Evolutionary conservation across 352 stramenopile species (phyloP), one percentile per base, ranked within the genome.

Genomic region (Phytophthora niederhauseri): DNA sequence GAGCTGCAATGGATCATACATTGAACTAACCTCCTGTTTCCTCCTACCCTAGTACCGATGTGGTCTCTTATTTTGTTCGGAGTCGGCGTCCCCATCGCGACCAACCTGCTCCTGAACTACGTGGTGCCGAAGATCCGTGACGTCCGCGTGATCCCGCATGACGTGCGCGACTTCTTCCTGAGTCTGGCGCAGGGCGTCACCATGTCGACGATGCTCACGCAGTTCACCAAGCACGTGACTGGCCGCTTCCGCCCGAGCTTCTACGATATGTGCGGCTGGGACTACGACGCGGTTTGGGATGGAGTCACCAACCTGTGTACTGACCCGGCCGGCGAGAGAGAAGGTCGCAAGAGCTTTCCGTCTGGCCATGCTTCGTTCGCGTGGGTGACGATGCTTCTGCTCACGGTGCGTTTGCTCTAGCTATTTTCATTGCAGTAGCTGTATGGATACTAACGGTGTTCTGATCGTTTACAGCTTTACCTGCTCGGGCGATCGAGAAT

Each of bases 211-310:
- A 36, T 90, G n/a, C 61, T 89, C 15, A 92, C 82, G n/a, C 81
- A 91, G 55, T 88, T 92, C 52, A 76, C 79, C 11, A 92, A 92
- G 69, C 84, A 84, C 68, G 75, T 84, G 49, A 84, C 79, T 0
- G 84, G 84, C 14, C 81, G 84, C 51, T 91, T 92, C 62, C 84
- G 84, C n/a, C 84, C 84, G 57, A 82, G 77, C 67, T 91, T 91
- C 57, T 88, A 91, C 57, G 68, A 88, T 62, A 92, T 92, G 82
- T 92, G 84, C 56, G 75, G 77, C 45, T 92, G 84, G 84, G 55
- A 90, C 48, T 81, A 77, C 51, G 68, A 76, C 51, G 67, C 75
- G 6, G 72, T 85, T 9, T 93, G 84, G 84, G 82, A 93, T 49
- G 82, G 84, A 57, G 68, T 78, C 31, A 72, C 75, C 31, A 91